These are phyloP conservation scores for Penicillium lagena DNA, from an alignment of 495 filamentous ascomycete species.

Conservation along the genomic window DNA sequence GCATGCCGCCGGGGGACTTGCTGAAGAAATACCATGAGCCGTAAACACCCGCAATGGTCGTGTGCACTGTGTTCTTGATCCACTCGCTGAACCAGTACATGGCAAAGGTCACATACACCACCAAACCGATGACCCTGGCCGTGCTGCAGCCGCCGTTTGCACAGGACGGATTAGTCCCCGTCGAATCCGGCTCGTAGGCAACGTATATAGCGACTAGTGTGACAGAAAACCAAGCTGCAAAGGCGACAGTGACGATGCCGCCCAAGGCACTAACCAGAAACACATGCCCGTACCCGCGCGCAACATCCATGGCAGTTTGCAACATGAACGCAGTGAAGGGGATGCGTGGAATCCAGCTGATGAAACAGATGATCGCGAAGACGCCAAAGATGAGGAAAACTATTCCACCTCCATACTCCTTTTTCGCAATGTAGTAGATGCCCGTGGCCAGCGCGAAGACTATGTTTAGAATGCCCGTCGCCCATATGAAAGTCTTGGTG, in stretches of 20 bases:
- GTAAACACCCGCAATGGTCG: constrained; percentile 80
- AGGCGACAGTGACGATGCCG: constrained; percentile 64
- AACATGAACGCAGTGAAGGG: constrained; percentile 89
- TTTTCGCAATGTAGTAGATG: constrained; percentile 57
- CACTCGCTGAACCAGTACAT: constrained; percentile 89
- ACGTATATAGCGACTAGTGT: constrained; percentile 65
- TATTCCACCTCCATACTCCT: constrained; percentile 76
- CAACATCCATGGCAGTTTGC: constrained; percentile 78
- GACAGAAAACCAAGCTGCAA: constrained; percentile 61
- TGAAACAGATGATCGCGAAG: constrained; percentile 73
- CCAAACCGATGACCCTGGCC: constrained; percentile 73
- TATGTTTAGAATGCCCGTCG: constrained; percentile 66
- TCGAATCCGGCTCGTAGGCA: constrained; percentile 60
- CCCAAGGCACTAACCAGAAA: constrained; percentile 80
- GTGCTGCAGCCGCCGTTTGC: constrained; percentile 62
- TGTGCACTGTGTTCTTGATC: constrained; percentile 88
- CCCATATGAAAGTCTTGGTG: constrained; percentile 88
- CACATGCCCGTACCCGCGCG: constrained; percentile 75
- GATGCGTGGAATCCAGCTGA: constrained; percentile 80
- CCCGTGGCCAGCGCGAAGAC: constrained; percentile 62
- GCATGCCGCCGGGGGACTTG: constrained; percentile 55
- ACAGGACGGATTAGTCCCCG: constrained; percentile 56
- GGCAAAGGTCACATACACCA: constrained; percentile 84
- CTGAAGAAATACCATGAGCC: constrained; percentile 87
- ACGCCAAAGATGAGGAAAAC: constrained; percentile 77